Base-by-base conservation (phyloP, 257 asterid genomes). In the Nyctanthes arbortristis region DNA sequence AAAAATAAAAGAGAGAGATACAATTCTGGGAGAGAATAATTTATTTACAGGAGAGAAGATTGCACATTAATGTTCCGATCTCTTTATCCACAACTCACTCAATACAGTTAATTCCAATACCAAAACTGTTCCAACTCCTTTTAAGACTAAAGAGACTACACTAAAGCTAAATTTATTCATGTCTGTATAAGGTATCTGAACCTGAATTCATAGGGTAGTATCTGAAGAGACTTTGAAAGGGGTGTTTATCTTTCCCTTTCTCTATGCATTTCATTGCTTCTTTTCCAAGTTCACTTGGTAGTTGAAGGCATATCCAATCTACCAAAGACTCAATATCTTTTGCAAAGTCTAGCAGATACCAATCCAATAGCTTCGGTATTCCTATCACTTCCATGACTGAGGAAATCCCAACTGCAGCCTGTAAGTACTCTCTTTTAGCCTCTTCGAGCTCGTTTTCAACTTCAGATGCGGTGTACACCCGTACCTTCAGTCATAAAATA, bases 341-440 rank as follows among this genome's bases (percentile, higher is more conserved):
- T 0, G 96, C 96, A 63, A 92, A 92, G 75, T 92, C 98, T 1
- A 89, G 77, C 52, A 92, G 82, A 78, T 92, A 92, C 98, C 98
- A 92, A 67, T 92, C 98, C 39, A 92, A 60, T 54, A 92, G 66
- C 65, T 92, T 92, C n/a, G 98, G 96, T 68, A 92, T 78, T n/a
- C 88, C 89, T 16, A 89, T 82, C 29, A 80, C 68, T 61, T 81
- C 81, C 70, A 61, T 79, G 2, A 35, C 37, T 1, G 72, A 79
- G 29, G 94, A 88, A 71, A 89, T 73, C 66, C 96, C 96, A 5
- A 92, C 73, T 1, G 96, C 84, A 39, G 98, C 98, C 76, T 86
- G 87, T 61, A 92, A 75, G 81, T 83, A 89, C 45, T 88, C 96
- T 75, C 82, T 74, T 73, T 92, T 92, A 7, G 96, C 96, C 22